Evolutionary conservation across 176 grass and related monocot species (phyloP), one percentile per base, ranked within the genome.

Genomic region (Thalia dealbata): DNA sequence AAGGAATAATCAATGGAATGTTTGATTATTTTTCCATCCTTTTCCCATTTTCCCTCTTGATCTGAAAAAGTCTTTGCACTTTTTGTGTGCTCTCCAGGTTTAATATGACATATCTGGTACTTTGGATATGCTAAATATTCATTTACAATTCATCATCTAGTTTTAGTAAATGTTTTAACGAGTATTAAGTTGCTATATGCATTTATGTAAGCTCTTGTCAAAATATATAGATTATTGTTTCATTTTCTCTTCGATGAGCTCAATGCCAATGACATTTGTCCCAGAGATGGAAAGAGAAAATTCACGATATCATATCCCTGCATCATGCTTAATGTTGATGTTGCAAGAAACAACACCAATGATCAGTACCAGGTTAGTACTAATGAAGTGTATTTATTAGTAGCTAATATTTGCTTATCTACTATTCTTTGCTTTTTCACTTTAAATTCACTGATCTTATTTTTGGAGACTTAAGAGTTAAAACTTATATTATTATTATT

Each of bases 271-370:
- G 11, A 18, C 42, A 76, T 77, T 78, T 84, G 73, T 85, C 82
- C 74, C 89, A 96, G 93, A 70, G 80, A 84, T 67, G 84, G 79
- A 70, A 90, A 96, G 66, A 75, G 27, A 71, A 96, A 92, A 71
- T 70, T 96, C n/a, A 81, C 87, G 51, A 92, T 92, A 80, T 96
- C 89, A 67, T 96, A 96, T 75, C 93, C 93, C 52, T 96, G 93
- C 22, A 87, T 92, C 52, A 96, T 96, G 93, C 87, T 96, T 79
- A 96, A 96, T 81, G 87, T 88, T 80, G 89, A 92, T 84, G 86
- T 96, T 43, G 89, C 93, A 52, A 92, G 84, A 79, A 92, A 89
- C 73, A 92, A 96, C 86, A 92, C 93, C 26, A 96, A 96, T 71
- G 87, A 96, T 81, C 93, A 96, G 81, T 96, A 96, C 76, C 93